Conservation (phyloP, 208 protist species). For the Acanthamoeba lenticulata region DNA sequence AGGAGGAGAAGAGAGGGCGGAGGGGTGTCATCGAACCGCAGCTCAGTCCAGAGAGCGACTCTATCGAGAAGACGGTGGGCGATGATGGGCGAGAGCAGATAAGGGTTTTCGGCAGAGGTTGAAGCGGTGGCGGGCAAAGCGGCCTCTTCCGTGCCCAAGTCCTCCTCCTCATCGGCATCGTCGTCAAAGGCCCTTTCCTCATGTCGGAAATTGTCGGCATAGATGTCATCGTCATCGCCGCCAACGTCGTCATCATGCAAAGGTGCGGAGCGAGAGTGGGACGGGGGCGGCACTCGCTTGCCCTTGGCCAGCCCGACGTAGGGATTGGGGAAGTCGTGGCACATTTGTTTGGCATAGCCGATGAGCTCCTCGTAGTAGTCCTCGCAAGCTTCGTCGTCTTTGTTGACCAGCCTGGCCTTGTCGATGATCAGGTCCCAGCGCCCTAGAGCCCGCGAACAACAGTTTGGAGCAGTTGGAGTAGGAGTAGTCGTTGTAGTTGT, state of each 20-base stretch:
- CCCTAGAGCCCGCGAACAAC: too few species aligned
- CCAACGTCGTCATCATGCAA: background rate
- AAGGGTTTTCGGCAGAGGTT: background rate
- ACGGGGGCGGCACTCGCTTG: background rate
- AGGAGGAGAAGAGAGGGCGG: background rate
- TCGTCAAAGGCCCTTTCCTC: background rate
- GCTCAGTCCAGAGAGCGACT: background rate
- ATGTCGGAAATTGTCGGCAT: background rate
- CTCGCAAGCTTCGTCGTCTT: background rate
- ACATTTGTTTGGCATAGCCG: background rate
- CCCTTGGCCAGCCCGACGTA: background rate
- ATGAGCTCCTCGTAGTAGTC: constrained; percentile 34
- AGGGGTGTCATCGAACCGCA: background rate
- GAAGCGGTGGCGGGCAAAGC: background rate
- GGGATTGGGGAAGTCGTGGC: background rate
- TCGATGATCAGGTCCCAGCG: background rate
- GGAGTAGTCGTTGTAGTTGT: too few species aligned
- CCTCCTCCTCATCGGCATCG: background rate
- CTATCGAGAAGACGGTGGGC: background rate
- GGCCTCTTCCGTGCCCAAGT: background rate
- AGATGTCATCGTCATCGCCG: background rate
- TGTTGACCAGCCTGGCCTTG: background rate
- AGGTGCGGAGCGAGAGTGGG: too few species aligned
- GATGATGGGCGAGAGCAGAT: background rate
- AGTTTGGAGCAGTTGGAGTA: too few species aligned